A percentile compares a stretch with the other conserved stretches of the same genome.
These are phyloP conservation scores for Oryza meridionalis DNA, from an alignment of 176 grass and related monocot genomes.

Conservation along the genomic window DNA sequence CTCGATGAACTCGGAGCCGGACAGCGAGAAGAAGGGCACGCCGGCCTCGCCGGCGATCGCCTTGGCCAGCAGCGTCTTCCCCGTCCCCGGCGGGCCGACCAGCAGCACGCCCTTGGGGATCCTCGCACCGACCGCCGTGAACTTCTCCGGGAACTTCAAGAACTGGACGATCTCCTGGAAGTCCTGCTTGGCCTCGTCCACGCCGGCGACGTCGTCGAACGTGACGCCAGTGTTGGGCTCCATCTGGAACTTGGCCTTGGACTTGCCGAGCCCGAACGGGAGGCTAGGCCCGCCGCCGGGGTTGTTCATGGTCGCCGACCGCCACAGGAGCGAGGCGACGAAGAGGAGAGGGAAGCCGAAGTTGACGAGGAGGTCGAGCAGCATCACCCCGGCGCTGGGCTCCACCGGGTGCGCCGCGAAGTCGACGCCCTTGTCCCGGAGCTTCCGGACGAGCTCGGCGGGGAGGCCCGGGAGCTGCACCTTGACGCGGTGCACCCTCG, in stretches of 20 bases:
- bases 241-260: constrained; percentile 89
- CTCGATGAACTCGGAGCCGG: constrained; percentile 88
- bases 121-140: constrained; percentile 63
- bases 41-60: constrained; percentile 82
- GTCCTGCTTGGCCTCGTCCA: constrained; percentile 87
- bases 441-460: constrained; percentile 59
- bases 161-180: constrained; percentile 95
- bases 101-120: constrained; percentile 79
- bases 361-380: constrained; percentile 62
- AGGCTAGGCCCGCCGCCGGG: constrained; percentile 44
- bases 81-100: constrained; percentile 63
- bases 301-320: constrained; percentile 38
- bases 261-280: constrained; percentile 72
- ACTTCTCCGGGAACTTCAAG: constrained; percentile 64
- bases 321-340: constrained; percentile 52
- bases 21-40: constrained; percentile 87
- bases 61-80: constrained; percentile 81
- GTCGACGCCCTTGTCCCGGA: constrained; percentile 69
- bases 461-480: constrained; percentile 72
- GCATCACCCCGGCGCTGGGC: constrained; percentile 41
- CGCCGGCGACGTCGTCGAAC: constrained; percentile 75
- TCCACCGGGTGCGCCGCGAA: constrained; percentile 61
- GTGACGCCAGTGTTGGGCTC: constrained; percentile 88
- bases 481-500: constrained; percentile 55
- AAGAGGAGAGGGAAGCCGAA: constrained; percentile 68